These are phyloP conservation scores for Gaeumannomyces sp. DNA, from an alignment of 2,329 filamentous ascomycete species.

Conservation along the genomic window DNA sequence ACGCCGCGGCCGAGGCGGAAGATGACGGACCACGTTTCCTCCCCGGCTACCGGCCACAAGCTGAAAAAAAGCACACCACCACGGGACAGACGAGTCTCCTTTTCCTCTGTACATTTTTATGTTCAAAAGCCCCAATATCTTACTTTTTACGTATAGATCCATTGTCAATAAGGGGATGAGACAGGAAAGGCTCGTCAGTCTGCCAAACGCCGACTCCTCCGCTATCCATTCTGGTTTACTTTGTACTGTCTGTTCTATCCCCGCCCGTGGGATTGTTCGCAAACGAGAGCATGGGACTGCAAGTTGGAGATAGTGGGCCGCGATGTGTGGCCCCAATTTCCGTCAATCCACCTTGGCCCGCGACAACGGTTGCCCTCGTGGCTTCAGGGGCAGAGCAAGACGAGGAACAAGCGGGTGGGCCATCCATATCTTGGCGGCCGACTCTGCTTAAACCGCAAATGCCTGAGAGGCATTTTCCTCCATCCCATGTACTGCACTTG, in stretches of 20 bases:
- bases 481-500: no score
- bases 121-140: neutral
- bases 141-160: neutral
- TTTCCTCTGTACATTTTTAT: neutral
- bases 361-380: neutral
- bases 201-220: constrained; percentile 7
- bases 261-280: neutral
- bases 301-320: neutral
- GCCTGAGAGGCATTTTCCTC: no score
- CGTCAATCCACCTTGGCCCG: neutral
- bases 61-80: neutral
- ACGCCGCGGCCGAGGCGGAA: neutral
- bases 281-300: neutral
- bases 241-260: neutral
- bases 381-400: neutral
- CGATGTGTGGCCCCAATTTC: neutral
- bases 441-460: no score
- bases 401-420: no score
- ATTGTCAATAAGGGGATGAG: constrained; percentile 8
- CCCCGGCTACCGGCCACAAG: no score
- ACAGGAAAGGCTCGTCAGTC: constrained; percentile 9
- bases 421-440: no score
- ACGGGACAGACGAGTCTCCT: neutral
- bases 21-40: neutral
- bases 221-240: neutral